phyloP scores from a whole-genome alignment of 2,329 filamentous ascomycete genomes.

The Didymella segeticola region DNA sequence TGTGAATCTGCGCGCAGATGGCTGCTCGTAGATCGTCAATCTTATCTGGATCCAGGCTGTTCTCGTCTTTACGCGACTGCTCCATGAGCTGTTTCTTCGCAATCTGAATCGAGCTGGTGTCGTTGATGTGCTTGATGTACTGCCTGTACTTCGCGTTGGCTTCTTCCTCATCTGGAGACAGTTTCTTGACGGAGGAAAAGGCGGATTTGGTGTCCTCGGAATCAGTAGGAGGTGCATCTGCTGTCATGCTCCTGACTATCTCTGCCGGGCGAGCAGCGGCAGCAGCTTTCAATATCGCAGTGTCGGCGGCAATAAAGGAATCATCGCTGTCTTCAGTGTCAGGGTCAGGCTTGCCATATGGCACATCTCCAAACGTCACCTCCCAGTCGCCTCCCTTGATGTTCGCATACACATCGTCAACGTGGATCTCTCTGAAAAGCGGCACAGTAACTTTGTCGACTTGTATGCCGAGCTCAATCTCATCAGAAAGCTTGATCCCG shows the following conservation, averaged over 20 bases:
- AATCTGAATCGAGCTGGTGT: constrained; percentile 40
- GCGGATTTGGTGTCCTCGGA: constrained; percentile 42
- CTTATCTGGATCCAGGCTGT: constrained; percentile 47
- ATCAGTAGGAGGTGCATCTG: constrained; percentile 45
- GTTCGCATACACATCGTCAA: constrained; percentile 62
- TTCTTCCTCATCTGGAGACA: constrained; percentile 55
- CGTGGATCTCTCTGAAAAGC: constrained; percentile 58
- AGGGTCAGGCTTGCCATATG: constrained; percentile 35
- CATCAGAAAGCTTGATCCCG: constrained; percentile 59
- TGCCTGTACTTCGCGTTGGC: constrained; percentile 53
- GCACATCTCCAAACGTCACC: constrained; percentile 55
- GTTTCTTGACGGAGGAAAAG: constrained; percentile 50
- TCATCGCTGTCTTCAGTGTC: constrained; percentile 47
- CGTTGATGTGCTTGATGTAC: constrained; percentile 45
- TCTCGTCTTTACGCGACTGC: constrained; percentile 36
- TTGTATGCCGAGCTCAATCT: constrained; percentile 61
- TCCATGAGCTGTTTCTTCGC: constrained; percentile 34
- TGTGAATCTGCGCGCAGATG: constrained; percentile 57
- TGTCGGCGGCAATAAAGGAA: constrained; percentile 54
- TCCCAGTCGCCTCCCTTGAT: constrained; percentile 60
- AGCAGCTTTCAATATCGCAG: constrained; percentile 56
- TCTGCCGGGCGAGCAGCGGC: constrained; percentile 23
- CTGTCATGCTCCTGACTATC: constrained; percentile 48
- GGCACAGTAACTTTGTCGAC: constrained; percentile 57
- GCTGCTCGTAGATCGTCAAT: constrained; percentile 55